Evolutionary conservation across 441 rosid genomes (phyloP).

Genomic region (Adansonia gregorii): DNA sequence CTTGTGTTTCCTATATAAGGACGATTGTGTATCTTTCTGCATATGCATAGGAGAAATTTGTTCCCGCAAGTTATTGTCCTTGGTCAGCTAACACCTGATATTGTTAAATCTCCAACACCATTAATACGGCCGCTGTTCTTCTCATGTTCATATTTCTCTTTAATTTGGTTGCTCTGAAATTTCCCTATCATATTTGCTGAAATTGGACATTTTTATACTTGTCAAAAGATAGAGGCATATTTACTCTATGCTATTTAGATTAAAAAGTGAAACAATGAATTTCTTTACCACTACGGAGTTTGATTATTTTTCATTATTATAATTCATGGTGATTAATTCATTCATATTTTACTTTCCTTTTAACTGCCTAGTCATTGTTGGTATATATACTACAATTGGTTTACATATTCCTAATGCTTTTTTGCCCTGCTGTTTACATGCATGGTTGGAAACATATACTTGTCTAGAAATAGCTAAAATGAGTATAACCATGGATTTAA

Average conservation of each 20-base stretch:
- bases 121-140: background rate
- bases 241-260: background rate
- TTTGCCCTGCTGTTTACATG: background rate
- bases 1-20: background rate
- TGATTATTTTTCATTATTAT: background rate
- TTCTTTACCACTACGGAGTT: background rate
- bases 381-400: background rate
- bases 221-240: background rate
- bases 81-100: background rate
- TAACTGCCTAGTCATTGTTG: background rate
- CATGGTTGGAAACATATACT: background rate
- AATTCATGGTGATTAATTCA: background rate
- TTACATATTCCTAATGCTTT: conserved; percentile 9
- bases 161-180: background rate
- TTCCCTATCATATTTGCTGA: background rate
- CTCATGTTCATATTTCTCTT: background rate
- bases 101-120: background rate
- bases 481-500: background rate
- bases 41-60: background rate
- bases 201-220: background rate
- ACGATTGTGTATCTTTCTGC: background rate
- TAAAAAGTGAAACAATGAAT: background rate
- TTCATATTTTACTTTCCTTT: background rate
- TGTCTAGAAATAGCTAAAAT: background rate
- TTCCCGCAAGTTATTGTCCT: background rate